Evolutionary conservation across 2,329 filamentous ascomycete genomes (phyloP), one percentile per base, ranked within the genome.

Genomic region (Arthrobotrys entomopaga): DNA sequence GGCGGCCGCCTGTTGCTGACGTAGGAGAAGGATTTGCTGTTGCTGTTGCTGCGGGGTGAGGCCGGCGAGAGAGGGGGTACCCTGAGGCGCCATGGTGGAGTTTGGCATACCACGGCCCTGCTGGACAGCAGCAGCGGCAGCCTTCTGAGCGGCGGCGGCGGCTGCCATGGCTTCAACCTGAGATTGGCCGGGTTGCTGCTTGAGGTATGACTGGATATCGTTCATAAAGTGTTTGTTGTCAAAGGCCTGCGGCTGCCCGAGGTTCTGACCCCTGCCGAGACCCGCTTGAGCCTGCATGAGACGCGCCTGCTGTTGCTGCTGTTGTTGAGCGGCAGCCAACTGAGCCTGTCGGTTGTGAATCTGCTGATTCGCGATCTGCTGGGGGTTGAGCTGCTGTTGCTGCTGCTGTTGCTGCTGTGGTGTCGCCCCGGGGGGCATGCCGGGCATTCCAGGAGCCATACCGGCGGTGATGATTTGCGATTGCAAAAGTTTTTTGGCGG

Each of bases 151-250:
- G n/a, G 46, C 46, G 49, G 22, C 49, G 19, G 50, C 50, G n/a
- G 46, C 46, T 11, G 50, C 50, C 57, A 38, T 49, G 15, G 38
- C 24, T n/a, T 52, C 42, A 5, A 15, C 60, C 38, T 54, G 48
- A 10, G 38, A 7, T 5, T 3, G n/a, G 5, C 42, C 38, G n/a
- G 46, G 52, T 34, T 65, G 59, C 60, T 65, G 60, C 34, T 65
- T 65, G 4, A 73, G 54, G 19, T 58, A 73, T 6, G 54, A 56
- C 42, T 73, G 67, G 22, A 73, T 52, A 13, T 73, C 67, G 34
- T 58, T 65, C 60, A 73, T 65, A 49, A 73, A 73, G 11, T 59
- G 22, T 15, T 65, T 60, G 54, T 67, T 73, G 50, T 73, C 67
- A 46, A 73, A 73, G 22, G 57, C 20, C 42, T 56, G 67, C 26